Evolutionary conservation across 2,329 filamentous ascomycete species (phyloP), one percentile per base, ranked within the genome.

Genomic region (Sclerotinia subarctica): DNA sequence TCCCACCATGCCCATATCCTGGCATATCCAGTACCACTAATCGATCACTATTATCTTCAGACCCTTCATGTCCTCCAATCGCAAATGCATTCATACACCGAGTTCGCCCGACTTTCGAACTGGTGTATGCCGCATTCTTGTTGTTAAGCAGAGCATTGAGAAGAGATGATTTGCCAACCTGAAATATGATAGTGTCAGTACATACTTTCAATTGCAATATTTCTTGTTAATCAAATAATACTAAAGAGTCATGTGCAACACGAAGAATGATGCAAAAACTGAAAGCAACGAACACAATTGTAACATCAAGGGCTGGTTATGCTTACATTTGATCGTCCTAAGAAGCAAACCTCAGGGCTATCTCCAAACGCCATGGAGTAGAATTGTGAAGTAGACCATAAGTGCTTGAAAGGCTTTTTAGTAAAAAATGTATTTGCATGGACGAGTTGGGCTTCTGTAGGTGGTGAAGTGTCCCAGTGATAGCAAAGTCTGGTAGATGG

Each of bases 11-110:
- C 5, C 89, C 89, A 74, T 92, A 92, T 0, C 89, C 89, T 1
- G 89, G 90, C 84, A 90, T 90, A 76, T 92, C 89, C 26, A 92
- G 80, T 46, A 92, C 81, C 0, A 88, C 83, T 38, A 90, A 74
- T 62, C 75, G 73, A 26, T 75, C 74, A 47, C 70, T 71, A 6
- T 70, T 69, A 38, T 75, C 67, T 26, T 76, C 72, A 21, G 59
- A 52, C 7, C 46, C 59, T 38, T 73, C 69, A 26, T 64, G 66
- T 78, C 82, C 58, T n/a, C 86, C 82, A 26, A 90, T 81, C 2
- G 84, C 85, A 76, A 88, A 91, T 0, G 86, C 85, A 71, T 90
- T 90, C 86, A 91, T 89, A 24, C 84, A 84, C 69, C 81, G 81
- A 7, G 89, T 91, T 57, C 85, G 81, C 0, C 89, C 89, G 0